Base-by-base conservation (phyloP, 2,329 filamentous ascomycete genomes). In the Alternaria longipes region DNA sequence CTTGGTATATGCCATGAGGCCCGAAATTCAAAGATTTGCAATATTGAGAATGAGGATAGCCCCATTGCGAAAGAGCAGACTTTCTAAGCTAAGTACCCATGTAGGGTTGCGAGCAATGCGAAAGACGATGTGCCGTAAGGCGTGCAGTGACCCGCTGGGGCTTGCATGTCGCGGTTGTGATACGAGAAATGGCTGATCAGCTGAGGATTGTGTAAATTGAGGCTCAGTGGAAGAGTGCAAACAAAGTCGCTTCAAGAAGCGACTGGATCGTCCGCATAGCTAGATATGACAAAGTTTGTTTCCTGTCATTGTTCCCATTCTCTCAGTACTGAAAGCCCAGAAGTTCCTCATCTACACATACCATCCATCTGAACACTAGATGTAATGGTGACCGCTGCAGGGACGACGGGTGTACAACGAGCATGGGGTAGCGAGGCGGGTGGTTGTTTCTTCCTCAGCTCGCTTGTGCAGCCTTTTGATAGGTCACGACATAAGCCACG, bases 401-500 rank as follows among this genome's bases (percentile, higher is more conserved):
- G 57, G 40, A 45, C 18, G 26, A 34, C 26, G 41, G 34, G 32
- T 52, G 46, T 41, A 34, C 42, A 49, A 14, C 47, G 34, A 53
- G 20, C 58, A 56, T 50, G 59, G 59, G 46, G 56, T 53, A 53
- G 59, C 59, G 59, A 61, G 59, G 47, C 53, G 59, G 44, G 9
- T 41, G 18, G 9, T 22, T 41, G 38, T 41, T 20, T 41, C 38
- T 41, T 41, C 38, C 22, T 22, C 18, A 41, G 38, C 30, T 44
- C 54, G 42, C 55, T 52, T 61, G 34, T 34, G 9, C 30, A 30
- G 22, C 26, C 20, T n/a, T 18, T 7, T 57, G 30, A 58, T 61
- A 54, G 58, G 58, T 32, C 47, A 28, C 34, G n/a, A n/a, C 36
- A 11, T 7, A 34, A 45, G 54, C 54, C 49, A 51, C 54, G 1